phyloP scores from a whole-genome alignment of 2,329 filamentous ascomycete genomes.

The Penicillium paneum region DNA sequence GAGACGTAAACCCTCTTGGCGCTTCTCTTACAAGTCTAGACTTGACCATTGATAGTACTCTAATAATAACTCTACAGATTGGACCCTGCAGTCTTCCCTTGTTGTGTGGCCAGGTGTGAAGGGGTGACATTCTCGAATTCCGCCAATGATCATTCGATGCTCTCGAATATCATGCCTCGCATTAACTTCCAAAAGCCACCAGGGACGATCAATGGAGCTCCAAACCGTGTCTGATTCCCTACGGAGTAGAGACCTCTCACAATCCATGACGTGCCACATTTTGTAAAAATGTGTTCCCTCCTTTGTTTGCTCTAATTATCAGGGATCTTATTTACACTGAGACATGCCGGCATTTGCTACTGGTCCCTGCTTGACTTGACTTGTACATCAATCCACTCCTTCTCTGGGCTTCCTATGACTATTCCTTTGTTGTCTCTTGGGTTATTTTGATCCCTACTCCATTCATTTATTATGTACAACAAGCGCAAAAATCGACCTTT shows the following conservation, averaged over 20 bases:
- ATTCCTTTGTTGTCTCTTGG: neutral
- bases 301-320: neutral
- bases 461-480: slow-evolving; percentile 24
- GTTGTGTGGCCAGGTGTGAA: neutral
- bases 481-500: slow-evolving; percentile 19
- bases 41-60: neutral
- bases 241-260: slow-evolving; percentile 5
- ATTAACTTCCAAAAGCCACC: neutral
- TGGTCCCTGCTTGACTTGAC: neutral
- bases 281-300: slow-evolving; percentile 1
- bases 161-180: neutral
- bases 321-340: neutral
- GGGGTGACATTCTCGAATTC: neutral
- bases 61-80: neutral
- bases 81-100: neutral
- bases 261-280: slow-evolving; percentile 6
- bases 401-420: neutral
- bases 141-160: neutral
- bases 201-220: slow-evolving; percentile 16
- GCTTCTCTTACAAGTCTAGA: neutral
- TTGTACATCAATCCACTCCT: neutral
- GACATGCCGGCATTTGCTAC: neutral
- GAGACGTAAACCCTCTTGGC: neutral
- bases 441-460: neutral
- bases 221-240: slow-evolving; percentile 2